Percentiles rank a stretch among this genome's conserved stretches.
phyloP scores from a whole-genome alignment of 352 stramenopile species.

The Phytophthora ramorum region DNA sequence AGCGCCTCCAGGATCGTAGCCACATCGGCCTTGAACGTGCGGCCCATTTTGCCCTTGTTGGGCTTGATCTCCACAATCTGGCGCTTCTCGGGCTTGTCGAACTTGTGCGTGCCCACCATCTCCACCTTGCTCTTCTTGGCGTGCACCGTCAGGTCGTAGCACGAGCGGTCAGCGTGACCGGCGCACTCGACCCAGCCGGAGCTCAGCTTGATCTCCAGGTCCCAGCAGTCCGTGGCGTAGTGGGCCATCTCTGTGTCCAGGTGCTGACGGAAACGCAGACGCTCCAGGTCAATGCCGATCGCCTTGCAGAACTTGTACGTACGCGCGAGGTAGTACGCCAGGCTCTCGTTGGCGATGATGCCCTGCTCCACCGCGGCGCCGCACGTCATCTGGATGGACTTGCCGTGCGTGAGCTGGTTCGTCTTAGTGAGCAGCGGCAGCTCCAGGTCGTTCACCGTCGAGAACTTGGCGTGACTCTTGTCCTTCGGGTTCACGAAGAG shows the following conservation, averaged over 20 bases:
- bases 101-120: conserved; percentile 91
- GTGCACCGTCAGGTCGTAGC: conserved; percentile 96
- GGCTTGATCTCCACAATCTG: conserved; percentile 95
- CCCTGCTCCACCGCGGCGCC: conserved; percentile 92
- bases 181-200: conserved; percentile 99
- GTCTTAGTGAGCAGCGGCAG: conserved; percentile 94
- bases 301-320: conserved; percentile 97
- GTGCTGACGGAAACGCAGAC: conserved; percentile 99
- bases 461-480: conserved; percentile 98
- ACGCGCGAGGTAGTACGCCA: conserved; percentile 99
- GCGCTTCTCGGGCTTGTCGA: conserved; percentile 94
- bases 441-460: conserved; percentile 73
- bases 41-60: conserved; percentile 97
- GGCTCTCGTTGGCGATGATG: conserved; percentile 98
- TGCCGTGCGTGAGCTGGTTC: conserved; percentile 97
- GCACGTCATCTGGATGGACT: conserved; percentile 94
- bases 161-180: conserved; percentile 98
- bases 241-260: conserved; percentile 99
- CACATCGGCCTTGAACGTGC: conserved; percentile 96
- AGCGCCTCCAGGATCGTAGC: conserved; percentile 75
- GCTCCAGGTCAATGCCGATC: conserved; percentile 94
- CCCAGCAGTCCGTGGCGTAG: conserved; percentile 99
- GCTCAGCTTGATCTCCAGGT: conserved; percentile 98
- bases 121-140: conserved; percentile 89
- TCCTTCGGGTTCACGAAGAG: conserved; percentile 99